Evolutionary conservation across 2,329 filamentous ascomycete species (phyloP).

Genomic region (Sarocladium strictum): DNA sequence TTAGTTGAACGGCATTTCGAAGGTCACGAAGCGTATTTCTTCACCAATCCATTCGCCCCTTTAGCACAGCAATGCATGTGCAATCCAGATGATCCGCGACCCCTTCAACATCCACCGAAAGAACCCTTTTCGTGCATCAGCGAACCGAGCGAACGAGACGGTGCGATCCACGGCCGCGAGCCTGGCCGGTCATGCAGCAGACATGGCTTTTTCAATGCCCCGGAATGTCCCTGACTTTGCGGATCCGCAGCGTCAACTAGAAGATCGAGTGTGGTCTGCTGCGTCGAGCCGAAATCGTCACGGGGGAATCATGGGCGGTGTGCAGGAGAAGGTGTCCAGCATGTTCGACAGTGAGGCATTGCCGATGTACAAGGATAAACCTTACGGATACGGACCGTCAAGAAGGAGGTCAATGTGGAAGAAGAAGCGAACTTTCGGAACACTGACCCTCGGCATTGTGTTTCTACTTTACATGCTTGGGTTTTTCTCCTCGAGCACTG

Average conservation of each 20-base stretch:
- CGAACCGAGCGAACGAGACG: conserved; percentile 36
- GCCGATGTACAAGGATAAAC: conserved; percentile 99
- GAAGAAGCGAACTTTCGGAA: conserved; percentile 53
- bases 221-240: conserved; percentile 65
- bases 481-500: conserved; percentile 41
- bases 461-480: conserved; percentile 66
- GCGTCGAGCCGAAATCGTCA: conserved; percentile 35
- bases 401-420: conserved; percentile 55
- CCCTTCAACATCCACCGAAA: conserved; percentile 37
- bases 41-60: conserved; percentile 14
- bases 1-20: background rate
- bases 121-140: conserved; percentile 43
- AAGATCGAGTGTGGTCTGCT: conserved; percentile 61
- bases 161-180: conserved; percentile 43
- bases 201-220: conserved; percentile 62
- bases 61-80: background rate
- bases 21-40: background rate
- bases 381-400: conserved; percentile 64
- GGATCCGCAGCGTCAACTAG: conserved; percentile 56
- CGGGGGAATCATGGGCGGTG: background rate
- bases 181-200: conserved; percentile 41
- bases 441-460: conserved; percentile 48
- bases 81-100: conserved; percentile 33
- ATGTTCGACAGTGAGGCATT: conserved; percentile 58
- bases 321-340: conserved; percentile 53